These are phyloP conservation scores for Tetracladium setigerum DNA, from an alignment of 495 filamentous ascomycete species.

Conservation along the genomic window DNA sequence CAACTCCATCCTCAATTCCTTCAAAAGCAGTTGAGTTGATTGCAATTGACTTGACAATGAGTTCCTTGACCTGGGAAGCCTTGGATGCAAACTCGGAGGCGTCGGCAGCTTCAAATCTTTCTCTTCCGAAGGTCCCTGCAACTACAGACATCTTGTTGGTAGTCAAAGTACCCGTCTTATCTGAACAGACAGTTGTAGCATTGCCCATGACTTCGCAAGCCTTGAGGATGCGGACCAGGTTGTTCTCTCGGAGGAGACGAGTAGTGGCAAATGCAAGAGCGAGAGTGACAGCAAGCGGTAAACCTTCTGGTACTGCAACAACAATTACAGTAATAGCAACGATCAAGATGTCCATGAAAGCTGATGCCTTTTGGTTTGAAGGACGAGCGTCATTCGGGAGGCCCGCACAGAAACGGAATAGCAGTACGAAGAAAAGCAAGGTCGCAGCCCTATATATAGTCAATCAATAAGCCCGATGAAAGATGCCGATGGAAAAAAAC, in stretches of 20 bases:
- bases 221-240: constrained; percentile 76
- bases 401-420: constrained; percentile 71
- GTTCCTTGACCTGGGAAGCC: constrained; percentile 41
- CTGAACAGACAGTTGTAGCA: constrained; percentile 86
- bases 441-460: too few species aligned
- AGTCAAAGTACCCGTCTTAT: constrained; percentile 93
- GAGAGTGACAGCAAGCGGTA: constrained; percentile 85
- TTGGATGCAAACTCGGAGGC: constrained; percentile 50
- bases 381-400: constrained; percentile 44
- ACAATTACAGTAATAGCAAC: constrained; percentile 89
- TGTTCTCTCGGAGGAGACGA: constrained; percentile 88
- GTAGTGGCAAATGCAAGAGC: constrained; percentile 92
- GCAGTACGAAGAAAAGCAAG: constrained; percentile 73
- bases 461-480: too few species aligned
- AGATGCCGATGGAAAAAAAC: too few species aligned
- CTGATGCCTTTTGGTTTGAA: constrained; percentile 68
- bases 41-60: constrained; percentile 65
- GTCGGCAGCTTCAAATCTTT: too few species aligned
- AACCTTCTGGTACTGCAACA: constrained; percentile 88
- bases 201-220: constrained; percentile 97
- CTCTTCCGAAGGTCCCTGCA: constrained; percentile 61
- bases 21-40: constrained; percentile 86
- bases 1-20: constrained; percentile 59
- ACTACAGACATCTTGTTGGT: constrained; percentile 87
- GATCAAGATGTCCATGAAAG: constrained; percentile 86